A percentile compares a stretch with the other conserved stretches of the same genome.
Conservation (phyloP, 768 basidiomycete genomes). For the Coprinellus aureogranulatus region DNA sequence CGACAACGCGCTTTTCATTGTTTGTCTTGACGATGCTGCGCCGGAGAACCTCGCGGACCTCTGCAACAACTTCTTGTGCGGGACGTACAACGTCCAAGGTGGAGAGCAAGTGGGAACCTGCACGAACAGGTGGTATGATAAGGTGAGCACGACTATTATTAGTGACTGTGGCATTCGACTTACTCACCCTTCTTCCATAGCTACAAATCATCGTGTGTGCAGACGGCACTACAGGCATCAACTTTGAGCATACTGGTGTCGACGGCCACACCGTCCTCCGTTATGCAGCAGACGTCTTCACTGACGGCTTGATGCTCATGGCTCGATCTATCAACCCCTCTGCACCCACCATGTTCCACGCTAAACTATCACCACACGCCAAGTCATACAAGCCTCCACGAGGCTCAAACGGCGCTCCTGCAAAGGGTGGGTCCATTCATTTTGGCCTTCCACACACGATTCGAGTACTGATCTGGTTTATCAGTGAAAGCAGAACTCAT, state of each 20-base stretch:
- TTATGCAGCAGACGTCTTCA: slow-evolving; percentile 91
- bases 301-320: slow-evolving; percentile 96
- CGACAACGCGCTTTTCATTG: slow-evolving; percentile 88
- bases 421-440: background rate
- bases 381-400: slow-evolving; percentile 65
- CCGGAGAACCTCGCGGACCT: slow-evolving; percentile 71
- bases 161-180: too few relatives aligned
- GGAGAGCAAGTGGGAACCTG: slow-evolving; percentile 95
- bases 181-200: slow-evolving; percentile 33
- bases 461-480: background rate
- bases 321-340: slow-evolving; percentile 95
- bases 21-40: slow-evolving; percentile 81
- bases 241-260: slow-evolving; percentile 97
- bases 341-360: slow-evolving; percentile 92
- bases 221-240: slow-evolving; percentile 93
- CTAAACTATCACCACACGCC: slow-evolving; percentile 78
- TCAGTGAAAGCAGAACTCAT: slow-evolving; percentile 27
- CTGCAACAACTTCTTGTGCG: slow-evolving; percentile 90
- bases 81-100: slow-evolving; percentile 76
- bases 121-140: slow-evolving; percentile 95
- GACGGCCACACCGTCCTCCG: slow-evolving; percentile 95
- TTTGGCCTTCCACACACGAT: slow-evolving; percentile 11
- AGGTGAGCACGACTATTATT: slow-evolving; percentile 50
- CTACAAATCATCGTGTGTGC: slow-evolving; percentile 95
- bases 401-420: background rate